Evolutionary conservation across 257 asterid genomes (phyloP).

Genomic region (Salvia hispanica): DNA sequence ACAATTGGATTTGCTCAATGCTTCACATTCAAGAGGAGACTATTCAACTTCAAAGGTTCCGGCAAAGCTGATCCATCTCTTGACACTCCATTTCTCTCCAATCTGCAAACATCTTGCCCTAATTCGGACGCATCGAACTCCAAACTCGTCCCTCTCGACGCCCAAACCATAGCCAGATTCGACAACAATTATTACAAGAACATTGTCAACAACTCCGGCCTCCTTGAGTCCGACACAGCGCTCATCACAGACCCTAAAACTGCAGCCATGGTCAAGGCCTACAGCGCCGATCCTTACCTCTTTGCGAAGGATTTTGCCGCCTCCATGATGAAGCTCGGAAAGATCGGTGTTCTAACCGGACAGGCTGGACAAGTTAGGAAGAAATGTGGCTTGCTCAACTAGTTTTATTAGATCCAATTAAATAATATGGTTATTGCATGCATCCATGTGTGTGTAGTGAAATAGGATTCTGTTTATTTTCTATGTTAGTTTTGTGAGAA

Average conservation of each 20-base stretch:
- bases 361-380: constrained; percentile 62
- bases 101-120: constrained; percentile 53
- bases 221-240: constrained; percentile 83
- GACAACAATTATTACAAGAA: constrained; percentile 64
- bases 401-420: neutral
- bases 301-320: constrained; percentile 58
- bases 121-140: constrained; percentile 49
- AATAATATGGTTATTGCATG: neutral
- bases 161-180: constrained; percentile 38
- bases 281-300: constrained; percentile 46
- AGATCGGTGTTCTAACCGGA: constrained; percentile 57
- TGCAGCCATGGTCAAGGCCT: constrained; percentile 55
- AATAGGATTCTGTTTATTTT: no score
- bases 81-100: constrained; percentile 45
- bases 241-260: constrained; percentile 49
- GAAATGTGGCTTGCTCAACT: constrained; percentile 43
- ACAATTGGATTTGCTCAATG: constrained; percentile 88
- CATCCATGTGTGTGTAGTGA: neutral
- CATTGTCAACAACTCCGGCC: constrained; percentile 52
- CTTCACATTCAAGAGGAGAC: constrained; percentile 70
- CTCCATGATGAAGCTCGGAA: constrained; percentile 72
- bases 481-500: no score
- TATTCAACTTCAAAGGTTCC: constrained; percentile 57
- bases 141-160: constrained; percentile 54
- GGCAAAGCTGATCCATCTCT: constrained; percentile 72